Conservation (phyloP, 225 moss, liverwort and hornwort species). For the Sphagnum tenellum region DNA sequence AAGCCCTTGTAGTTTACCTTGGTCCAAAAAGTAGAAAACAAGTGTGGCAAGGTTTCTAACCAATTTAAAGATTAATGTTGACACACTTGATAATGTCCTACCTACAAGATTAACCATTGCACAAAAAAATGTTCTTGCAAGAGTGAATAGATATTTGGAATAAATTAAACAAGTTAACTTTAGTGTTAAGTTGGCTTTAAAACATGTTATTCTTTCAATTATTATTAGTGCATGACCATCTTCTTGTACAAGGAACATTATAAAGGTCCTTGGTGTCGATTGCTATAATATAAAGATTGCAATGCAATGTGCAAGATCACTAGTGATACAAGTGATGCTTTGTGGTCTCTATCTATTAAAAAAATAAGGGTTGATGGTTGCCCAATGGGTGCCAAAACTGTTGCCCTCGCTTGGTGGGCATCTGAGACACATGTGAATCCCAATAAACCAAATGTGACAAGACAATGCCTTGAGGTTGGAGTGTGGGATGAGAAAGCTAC, state of each 20-base stretch:
- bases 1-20: background rate
- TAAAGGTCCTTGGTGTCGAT: background rate
- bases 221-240: background rate
- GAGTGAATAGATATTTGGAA: background rate
- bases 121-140: background rate
- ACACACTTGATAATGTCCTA: background rate
- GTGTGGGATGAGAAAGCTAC: too few relatives aligned
- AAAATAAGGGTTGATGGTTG: too few relatives aligned
- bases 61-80: background rate
- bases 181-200: background rate
- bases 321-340: too few relatives aligned
- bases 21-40: background rate
- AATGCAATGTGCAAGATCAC: background rate
- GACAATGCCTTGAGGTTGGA: too few relatives aligned
- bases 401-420: too few relatives aligned
- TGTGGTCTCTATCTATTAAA: too few relatives aligned
- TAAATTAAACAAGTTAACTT: slow-evolving; percentile 1
- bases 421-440: too few relatives aligned
- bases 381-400: too few relatives aligned
- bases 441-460: too few relatives aligned
- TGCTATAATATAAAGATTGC: background rate
- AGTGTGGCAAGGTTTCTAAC: background rate
- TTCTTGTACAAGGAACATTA: background rate
- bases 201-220: background rate
- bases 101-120: background rate